Conservation (phyloP, 495 filamentous ascomycete genomes). For the Lasiosphaeria miniovina region DNA sequence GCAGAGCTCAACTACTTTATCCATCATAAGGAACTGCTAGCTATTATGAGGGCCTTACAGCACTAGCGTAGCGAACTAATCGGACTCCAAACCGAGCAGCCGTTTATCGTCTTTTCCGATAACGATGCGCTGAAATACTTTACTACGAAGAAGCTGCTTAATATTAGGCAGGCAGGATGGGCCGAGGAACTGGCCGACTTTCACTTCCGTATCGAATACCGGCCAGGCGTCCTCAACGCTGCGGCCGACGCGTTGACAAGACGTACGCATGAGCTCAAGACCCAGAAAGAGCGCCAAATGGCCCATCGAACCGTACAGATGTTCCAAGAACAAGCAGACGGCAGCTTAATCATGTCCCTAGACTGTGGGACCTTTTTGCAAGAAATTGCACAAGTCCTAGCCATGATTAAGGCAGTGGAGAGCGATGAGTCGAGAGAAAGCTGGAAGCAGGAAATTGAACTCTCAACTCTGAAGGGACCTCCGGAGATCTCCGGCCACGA, state of each 20-base stretch:
- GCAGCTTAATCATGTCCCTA: neutral
- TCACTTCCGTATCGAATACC: conserved; percentile 8
- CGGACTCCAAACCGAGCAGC: conserved; percentile 1
- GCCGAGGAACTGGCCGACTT: conserved; percentile 2
- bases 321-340: neutral
- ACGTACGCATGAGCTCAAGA: conserved; percentile 4
- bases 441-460: too few relatives aligned
- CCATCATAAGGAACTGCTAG: conserved; percentile 12
- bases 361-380: neutral
- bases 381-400: too few relatives aligned
- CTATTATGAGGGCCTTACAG: neutral
- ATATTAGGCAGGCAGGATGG: neutral
- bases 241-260: conserved; percentile 3
- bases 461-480: too few relatives aligned
- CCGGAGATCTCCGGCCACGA: too few relatives aligned
- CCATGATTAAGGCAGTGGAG: too few relatives aligned
- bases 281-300: neutral
- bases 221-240: neutral
- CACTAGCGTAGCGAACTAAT: conserved; percentile 1
- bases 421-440: too few relatives aligned
- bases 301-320: neutral
- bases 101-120: too few relatives aligned
- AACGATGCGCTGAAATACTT: too few relatives aligned
- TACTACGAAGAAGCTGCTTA: conserved; percentile 8
- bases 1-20: too few relatives aligned